These are phyloP conservation scores for Rosa rugosa DNA, from an alignment of 306 rosid genomes.

Conservation along the genomic window DNA sequence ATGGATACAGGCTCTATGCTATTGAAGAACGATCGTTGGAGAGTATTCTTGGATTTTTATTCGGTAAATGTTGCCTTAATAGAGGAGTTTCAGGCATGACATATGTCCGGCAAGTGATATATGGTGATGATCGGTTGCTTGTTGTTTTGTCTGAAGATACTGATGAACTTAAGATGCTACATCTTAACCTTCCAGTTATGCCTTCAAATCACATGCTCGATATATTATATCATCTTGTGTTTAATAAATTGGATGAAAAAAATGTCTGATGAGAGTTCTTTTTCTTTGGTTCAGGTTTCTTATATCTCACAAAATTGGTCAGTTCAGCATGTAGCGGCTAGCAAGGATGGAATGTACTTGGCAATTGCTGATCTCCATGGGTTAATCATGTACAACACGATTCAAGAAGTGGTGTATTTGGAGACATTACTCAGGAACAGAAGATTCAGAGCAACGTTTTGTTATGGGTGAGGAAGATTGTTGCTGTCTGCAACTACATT, in stretches of 20 bases:
- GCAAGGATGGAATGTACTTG: slow-evolving; percentile 91
- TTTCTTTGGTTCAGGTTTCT: slow-evolving; percentile 63
- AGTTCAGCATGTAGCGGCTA: slow-evolving; percentile 91
- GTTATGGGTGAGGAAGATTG: slow-evolving; percentile 97
- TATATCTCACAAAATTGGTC: slow-evolving; percentile 99
- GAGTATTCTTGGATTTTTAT: slow-evolving; percentile 84
- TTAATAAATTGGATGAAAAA: slow-evolving; percentile 17
- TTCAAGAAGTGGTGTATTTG: slow-evolving; percentile 88
- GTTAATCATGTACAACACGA: slow-evolving; percentile 82
- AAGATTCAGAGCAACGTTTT: slow-evolving; percentile 90
- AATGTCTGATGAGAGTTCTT: slow-evolving; percentile 34
- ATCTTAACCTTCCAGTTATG: slow-evolving; percentile 95
- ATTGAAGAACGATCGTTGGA: slow-evolving; percentile 72
- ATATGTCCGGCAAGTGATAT: slow-evolving; percentile 85
- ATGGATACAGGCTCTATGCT: slow-evolving; percentile 87
- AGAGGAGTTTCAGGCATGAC: slow-evolving; percentile 96
- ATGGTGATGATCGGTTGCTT: slow-evolving; percentile 84
- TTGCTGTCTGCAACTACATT: slow-evolving; percentile 90
- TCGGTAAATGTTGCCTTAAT: slow-evolving; percentile 95
- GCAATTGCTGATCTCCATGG: slow-evolving; percentile 95
- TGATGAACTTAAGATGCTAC: slow-evolving; percentile 94
- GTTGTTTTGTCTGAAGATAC: slow-evolving; percentile 95
- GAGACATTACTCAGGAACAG: slow-evolving; percentile 95
- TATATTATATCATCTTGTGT: slow-evolving; percentile 6
- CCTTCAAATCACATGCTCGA: slow-evolving; percentile 32